These are phyloP conservation scores for Priceomyces carsonii DNA, from an alignment of 805 yeast species.

Conservation along the genomic window DNA sequence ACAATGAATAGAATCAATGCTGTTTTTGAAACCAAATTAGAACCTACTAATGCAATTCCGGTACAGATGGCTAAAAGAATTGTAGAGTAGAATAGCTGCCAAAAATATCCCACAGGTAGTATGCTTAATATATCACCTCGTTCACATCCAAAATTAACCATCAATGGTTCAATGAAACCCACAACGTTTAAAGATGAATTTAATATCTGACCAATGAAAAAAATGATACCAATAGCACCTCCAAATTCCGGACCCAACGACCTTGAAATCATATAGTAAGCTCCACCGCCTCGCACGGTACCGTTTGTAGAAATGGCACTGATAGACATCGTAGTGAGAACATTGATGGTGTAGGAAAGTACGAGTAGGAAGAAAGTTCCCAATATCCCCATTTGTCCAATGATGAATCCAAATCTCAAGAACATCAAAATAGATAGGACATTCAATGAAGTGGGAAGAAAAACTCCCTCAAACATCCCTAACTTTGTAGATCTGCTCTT, in stretches of 20 bases:
- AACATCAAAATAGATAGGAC: slow-evolving; percentile 94
- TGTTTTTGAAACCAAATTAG: slow-evolving; percentile 77
- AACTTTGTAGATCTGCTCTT: slow-evolving; percentile 44
- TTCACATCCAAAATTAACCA: slow-evolving; percentile 69
- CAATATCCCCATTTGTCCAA: slow-evolving; percentile 90
- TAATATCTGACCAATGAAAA: slow-evolving; percentile 90
- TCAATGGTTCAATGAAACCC: slow-evolving; percentile 89
- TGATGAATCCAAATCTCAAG: slow-evolving; percentile 88
- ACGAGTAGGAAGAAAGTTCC: slow-evolving; percentile 71
- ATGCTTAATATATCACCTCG: slow-evolving; percentile 56
- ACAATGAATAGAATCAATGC: slow-evolving; percentile 73
- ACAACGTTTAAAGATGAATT: slow-evolving; percentile 93
- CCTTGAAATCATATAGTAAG: slow-evolving; percentile 94
- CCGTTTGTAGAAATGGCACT: slow-evolving; percentile 98
- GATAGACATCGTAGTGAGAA: slow-evolving; percentile 83
- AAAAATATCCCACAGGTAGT: slow-evolving; percentile 71
- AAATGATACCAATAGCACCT: slow-evolving; percentile 93
- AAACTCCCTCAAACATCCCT: slow-evolving; percentile 86
- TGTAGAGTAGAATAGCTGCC: slow-evolving; percentile 73
- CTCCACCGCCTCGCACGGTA: slow-evolving; percentile 97
- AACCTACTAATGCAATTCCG: slow-evolving; percentile 75
- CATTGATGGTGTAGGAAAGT: slow-evolving; percentile 76
- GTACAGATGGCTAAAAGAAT: slow-evolving; percentile 69
- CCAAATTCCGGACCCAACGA: slow-evolving; percentile 98
- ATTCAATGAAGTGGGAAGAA: slow-evolving; percentile 89